Evolutionary conservation across 2,329 filamentous ascomycete species (phyloP).

Genomic region (Pseudohalonectria lignicola): DNA sequence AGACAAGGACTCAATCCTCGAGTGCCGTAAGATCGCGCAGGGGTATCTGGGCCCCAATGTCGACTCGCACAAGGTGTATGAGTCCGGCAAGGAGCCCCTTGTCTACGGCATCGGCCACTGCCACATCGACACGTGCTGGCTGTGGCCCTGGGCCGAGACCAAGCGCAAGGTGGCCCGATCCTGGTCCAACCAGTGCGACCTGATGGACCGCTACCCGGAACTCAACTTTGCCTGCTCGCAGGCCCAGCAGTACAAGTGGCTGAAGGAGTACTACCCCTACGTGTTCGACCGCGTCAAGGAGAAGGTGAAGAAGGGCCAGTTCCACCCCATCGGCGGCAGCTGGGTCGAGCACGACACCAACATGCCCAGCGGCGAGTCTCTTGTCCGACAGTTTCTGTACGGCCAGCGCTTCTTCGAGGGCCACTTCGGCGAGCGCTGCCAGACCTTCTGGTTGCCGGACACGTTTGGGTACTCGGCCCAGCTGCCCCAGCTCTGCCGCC

Average conservation of each 20-base stretch:
- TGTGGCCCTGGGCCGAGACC: constrained; percentile 97
- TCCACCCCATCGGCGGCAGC: constrained; percentile 91
- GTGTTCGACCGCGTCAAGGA: constrained; percentile 83
- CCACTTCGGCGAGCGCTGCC: constrained; percentile 77
- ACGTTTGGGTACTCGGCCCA: constrained; percentile 97
- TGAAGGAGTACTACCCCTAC: constrained; percentile 78
- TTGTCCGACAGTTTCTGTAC: constrained; percentile 89
- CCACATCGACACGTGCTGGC: constrained; percentile 96
- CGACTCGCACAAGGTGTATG: constrained; percentile 76
- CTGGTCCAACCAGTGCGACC: constrained; percentile 92
- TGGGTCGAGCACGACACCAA: constrained; percentile 99
- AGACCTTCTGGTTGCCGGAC: constrained; percentile 95
- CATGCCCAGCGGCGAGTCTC: constrained; percentile 86
- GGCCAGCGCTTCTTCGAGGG: constrained; percentile 92
- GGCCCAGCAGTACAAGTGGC: constrained; percentile 97
- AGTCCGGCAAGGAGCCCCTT: constrained; percentile 59
- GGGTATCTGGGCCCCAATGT: constrained; percentile 73
- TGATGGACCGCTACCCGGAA: constrained; percentile 89
- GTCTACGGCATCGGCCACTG: constrained; percentile 91
- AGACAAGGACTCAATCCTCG: constrained; percentile 64
- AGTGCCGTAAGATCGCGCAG: constrained; percentile 72
- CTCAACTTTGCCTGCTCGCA: constrained; percentile 87
- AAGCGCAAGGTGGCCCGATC: constrained; percentile 92
- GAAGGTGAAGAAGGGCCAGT: constrained; percentile 82
- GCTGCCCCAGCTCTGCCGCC: constrained; percentile 81